A percentile compares a stretch with the other conserved stretches of the same genome.
Conservation (phyloP, 2,329 filamentous ascomycete genomes). For the Verruconis gallopava region DNA sequence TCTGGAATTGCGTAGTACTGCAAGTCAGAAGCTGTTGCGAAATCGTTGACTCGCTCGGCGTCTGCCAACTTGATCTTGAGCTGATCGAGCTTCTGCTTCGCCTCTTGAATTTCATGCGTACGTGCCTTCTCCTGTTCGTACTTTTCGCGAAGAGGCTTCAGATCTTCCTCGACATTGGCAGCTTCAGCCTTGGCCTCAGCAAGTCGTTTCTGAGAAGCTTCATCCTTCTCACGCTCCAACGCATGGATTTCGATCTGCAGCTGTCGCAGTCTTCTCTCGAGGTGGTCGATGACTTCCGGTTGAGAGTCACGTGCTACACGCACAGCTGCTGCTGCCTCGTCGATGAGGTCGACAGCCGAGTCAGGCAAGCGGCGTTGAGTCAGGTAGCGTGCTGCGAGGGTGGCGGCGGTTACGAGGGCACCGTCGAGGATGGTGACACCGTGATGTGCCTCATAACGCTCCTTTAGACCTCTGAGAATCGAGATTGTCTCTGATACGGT, state of each 20-base stretch:
- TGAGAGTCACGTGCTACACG: slow-evolving; percentile 94
- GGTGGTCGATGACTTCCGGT: slow-evolving; percentile 85
- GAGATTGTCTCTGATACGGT: slow-evolving; percentile 81
- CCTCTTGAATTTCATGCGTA: slow-evolving; percentile 82
- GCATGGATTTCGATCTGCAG: slow-evolving; percentile 97
- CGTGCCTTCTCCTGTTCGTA: slow-evolving; percentile 89
- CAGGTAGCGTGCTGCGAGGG: slow-evolving; percentile 81
- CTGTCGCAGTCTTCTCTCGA: slow-evolving; percentile 81
- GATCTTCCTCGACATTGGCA: slow-evolving; percentile 85
- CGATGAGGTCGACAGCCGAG: slow-evolving; percentile 90
- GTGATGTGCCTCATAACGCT: slow-evolving; percentile 96
- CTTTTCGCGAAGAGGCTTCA: slow-evolving; percentile 83
- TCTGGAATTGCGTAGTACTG: slow-evolving; percentile 97
- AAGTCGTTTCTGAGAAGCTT: slow-evolving; percentile 75
- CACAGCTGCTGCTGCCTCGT: slow-evolving; percentile 94
- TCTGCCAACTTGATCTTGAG: slow-evolving; percentile 87
- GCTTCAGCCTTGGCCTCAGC: slow-evolving; percentile 77
- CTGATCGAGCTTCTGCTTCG: slow-evolving; percentile 86
- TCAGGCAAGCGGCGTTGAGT: slow-evolving; percentile 84
- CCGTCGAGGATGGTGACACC: slow-evolving; percentile 93
- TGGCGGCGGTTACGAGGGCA: slow-evolving; percentile 84
- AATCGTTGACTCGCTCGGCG: slow-evolving; percentile 75
- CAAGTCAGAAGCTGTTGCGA: slow-evolving; percentile 79
- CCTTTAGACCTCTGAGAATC: slow-evolving; percentile 95
- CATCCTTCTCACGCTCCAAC: slow-evolving; percentile 83